Percentiles rank a stretch among this genome's conserved stretches.
Evolutionary conservation across 2,329 filamentous ascomycete species (phyloP).

Genomic region (Sarocladiaceae sp.): DNA sequence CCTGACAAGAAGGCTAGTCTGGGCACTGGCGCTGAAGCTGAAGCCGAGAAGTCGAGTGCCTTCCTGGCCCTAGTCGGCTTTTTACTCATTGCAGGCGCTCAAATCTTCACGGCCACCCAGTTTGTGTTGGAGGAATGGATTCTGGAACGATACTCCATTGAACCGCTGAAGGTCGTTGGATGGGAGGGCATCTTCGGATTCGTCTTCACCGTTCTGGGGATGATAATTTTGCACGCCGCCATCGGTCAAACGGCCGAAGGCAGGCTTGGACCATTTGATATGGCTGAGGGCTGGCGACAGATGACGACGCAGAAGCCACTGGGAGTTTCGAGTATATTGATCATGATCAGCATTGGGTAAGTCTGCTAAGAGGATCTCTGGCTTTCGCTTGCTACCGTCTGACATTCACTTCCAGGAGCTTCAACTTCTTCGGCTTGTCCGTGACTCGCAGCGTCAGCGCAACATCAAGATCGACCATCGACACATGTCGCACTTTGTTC

Average conservation of each 20-base stretch:
- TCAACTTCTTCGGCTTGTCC: constrained; percentile 97
- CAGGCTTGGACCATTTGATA: constrained; percentile 82
- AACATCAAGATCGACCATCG: constrained; percentile 91
- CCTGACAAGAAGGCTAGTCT: constrained; percentile 56
- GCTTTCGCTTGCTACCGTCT: neutral
- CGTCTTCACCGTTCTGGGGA: constrained; percentile 68
- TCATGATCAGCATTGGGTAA: constrained; percentile 97
- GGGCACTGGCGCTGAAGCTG: constrained; percentile 27
- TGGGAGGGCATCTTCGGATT: constrained; percentile 97
- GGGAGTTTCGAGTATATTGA: constrained; percentile 73
- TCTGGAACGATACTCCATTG: constrained; percentile 59
- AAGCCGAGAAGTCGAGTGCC: constrained; percentile 32
- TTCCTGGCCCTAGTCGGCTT: constrained; percentile 72
- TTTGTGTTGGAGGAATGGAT: constrained; percentile 97
- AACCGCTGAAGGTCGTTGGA: constrained; percentile 86
- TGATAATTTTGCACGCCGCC: constrained; percentile 73
- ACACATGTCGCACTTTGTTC: constrained; percentile 95
- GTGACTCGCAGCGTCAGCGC: constrained; percentile 88
- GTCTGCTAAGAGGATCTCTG: constrained; percentile 8
- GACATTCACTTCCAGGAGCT: constrained; percentile 56
- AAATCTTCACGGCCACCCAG: constrained; percentile 95
- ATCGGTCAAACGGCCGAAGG: constrained; percentile 74
- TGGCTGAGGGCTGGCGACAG: constrained; percentile 78
- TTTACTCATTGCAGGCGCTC: constrained; percentile 84
- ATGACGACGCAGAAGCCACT: constrained; percentile 70